Evolutionary conservation across 2,329 filamentous ascomycete genomes (phyloP).

Genomic region (Penicillium occitanis): DNA sequence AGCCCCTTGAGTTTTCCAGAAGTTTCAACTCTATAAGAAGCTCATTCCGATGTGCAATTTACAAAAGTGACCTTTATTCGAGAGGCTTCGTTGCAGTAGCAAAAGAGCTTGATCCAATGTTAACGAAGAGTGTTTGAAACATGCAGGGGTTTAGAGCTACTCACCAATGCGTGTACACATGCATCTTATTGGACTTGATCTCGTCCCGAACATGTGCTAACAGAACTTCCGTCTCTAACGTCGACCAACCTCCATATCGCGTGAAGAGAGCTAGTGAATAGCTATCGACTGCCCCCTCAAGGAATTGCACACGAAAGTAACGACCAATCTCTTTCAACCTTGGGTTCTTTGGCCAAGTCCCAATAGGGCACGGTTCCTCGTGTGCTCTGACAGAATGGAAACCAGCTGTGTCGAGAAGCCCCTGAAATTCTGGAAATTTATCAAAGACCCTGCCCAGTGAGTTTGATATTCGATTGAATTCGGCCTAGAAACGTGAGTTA

Average conservation of each 20-base stretch:
- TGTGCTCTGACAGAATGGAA: constrained; percentile 29
- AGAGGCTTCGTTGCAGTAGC: constrained; percentile 19
- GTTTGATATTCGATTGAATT: constrained; percentile 42
- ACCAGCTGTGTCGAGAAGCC: constrained; percentile 26
- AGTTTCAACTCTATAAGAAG: neutral
- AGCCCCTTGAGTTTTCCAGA: neutral
- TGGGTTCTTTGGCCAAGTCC: constrained; percentile 33
- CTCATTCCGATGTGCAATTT: neutral
- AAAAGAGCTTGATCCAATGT: constrained; percentile 16
- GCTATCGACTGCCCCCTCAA: constrained; percentile 29
- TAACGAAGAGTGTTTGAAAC: neutral
- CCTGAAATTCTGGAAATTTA: constrained; percentile 21
- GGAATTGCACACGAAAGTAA: constrained; percentile 30
- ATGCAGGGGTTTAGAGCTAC: constrained; percentile 13
- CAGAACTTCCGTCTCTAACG: constrained; percentile 27
- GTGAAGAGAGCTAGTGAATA: constrained; percentile 32
- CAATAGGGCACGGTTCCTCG: constrained; percentile 29
- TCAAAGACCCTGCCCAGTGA: constrained; percentile 25
- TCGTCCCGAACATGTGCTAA: constrained; percentile 28
- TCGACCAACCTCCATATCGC: constrained; percentile 28
- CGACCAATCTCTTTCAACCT: constrained; percentile 30
- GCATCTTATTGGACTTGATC: constrained; percentile 31
- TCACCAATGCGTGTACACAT: constrained; percentile 31
- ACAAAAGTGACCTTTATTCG: neutral
- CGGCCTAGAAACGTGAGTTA: constrained; percentile 15